These are phyloP conservation scores for Carex myosuroides DNA, from an alignment of 176 grass and related monocot species.

Conservation along the genomic window DNA sequence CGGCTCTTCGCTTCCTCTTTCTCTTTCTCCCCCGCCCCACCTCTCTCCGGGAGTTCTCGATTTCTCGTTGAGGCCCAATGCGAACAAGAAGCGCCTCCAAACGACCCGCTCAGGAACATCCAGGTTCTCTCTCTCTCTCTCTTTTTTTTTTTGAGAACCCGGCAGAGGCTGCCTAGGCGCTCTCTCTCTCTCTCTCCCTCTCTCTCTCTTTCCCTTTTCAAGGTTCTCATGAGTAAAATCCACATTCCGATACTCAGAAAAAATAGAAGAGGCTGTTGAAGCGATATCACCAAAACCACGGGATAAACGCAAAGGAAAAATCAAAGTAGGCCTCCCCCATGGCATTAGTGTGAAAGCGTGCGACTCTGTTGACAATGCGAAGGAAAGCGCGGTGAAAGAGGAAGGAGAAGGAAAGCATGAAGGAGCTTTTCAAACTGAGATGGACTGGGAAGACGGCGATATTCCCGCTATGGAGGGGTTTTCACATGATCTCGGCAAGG, in stretches of 20 bases:
- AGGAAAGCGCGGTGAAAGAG: conserved; percentile 22
- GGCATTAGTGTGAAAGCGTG: conserved; percentile 21
- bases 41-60: too few species aligned
- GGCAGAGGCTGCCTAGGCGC: too few species aligned
- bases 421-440: conserved; percentile 32
- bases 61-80: conserved; percentile 15
- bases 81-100: conserved; percentile 44
- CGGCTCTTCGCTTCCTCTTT: not conserved
- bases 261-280: not conserved
- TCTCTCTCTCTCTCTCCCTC: not conserved
- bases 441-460: conserved; percentile 91
- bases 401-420: not conserved
- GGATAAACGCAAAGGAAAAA: conserved; percentile 26
- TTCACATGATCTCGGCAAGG: conserved; percentile 49
- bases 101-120: not conserved
- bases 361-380: not conserved
- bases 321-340: conserved; percentile 11
- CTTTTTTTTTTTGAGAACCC: too few species aligned
- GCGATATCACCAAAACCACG: not conserved
- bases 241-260: not conserved
- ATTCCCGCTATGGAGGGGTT: conserved; percentile 34
- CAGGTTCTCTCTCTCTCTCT: conserved; percentile 15
- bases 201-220: not conserved
- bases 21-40: too few species aligned
- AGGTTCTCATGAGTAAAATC: not conserved